Percentiles rank a stretch among this genome's conserved stretches.
phyloP scores from a whole-genome alignment of 805 yeast species.

The Wickerhamomyces bisporus region DNA sequence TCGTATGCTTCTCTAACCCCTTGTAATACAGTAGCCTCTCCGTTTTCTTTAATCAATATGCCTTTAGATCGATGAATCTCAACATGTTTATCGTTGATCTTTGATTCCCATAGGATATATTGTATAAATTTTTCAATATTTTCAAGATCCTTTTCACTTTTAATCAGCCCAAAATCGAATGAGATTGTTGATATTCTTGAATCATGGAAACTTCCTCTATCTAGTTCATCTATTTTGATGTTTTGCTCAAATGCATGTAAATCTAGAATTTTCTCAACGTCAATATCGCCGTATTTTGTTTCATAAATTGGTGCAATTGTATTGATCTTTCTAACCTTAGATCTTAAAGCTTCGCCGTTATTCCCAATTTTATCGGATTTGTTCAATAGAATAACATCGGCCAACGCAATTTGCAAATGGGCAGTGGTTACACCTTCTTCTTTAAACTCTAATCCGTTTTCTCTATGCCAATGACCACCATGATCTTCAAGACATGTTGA shows the following conservation, averaged over 20 bases:
- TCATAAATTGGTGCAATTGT: slow-evolving; percentile 58
- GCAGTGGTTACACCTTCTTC: slow-evolving; percentile 68
- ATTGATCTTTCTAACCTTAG: slow-evolving; percentile 53
- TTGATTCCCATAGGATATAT: slow-evolving; percentile 67
- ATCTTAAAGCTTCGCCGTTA: slow-evolving; percentile 28
- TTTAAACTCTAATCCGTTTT: slow-evolving; percentile 32
- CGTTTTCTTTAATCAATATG: slow-evolving; percentile 40
- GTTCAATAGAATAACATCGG: slow-evolving; percentile 77
- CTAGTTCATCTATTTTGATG: slow-evolving; percentile 20
- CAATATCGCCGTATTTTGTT: slow-evolving; percentile 72
- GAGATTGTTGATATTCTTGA: slow-evolving; percentile 51
- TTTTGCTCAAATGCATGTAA: slow-evolving; percentile 67
- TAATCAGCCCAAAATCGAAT: slow-evolving; percentile 35
- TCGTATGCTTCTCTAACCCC: slow-evolving; percentile 95
- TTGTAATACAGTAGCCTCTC: slow-evolving; percentile 44
- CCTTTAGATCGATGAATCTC: slow-evolving; percentile 88
- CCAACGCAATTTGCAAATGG: slow-evolving; percentile 82
- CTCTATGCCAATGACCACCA: slow-evolving; percentile 67
- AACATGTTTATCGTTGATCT: slow-evolving; percentile 35
- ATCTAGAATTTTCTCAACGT: slow-evolving; percentile 62
- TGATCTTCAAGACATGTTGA: slow-evolving; percentile 59
- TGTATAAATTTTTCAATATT: slow-evolving; percentile 63
- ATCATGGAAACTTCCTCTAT: slow-evolving; percentile 38
- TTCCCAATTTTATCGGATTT: slow-evolving; percentile 56
- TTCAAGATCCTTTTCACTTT: slow-evolving; percentile 30